Conservation (phyloP, 176 grass and related monocot genomes). For the Areca catechu region DNA sequence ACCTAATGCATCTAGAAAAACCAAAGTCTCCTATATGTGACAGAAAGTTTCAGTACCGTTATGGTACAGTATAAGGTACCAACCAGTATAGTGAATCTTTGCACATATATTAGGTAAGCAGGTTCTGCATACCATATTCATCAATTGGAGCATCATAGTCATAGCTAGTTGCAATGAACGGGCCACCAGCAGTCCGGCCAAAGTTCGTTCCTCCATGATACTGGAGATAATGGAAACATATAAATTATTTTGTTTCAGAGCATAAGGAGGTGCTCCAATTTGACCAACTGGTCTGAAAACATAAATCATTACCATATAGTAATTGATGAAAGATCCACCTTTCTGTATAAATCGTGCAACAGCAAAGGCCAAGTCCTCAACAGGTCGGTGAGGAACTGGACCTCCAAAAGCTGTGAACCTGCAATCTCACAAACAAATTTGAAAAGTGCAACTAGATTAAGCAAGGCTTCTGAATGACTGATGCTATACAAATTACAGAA, state of each 20-base stretch:
- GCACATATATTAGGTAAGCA: not conserved
- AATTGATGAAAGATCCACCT: conserved; percentile 90
- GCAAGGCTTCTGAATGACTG: no score
- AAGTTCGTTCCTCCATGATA: conserved; percentile 99
- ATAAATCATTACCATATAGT: conserved; percentile 72
- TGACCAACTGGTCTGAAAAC: not conserved
- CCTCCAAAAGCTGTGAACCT: conserved; percentile 86
- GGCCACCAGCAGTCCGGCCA: conserved; percentile 75
- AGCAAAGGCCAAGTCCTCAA: conserved; percentile 72
- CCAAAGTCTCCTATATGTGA: no score
- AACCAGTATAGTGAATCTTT: no score
- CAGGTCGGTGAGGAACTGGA: conserved; percentile 65
- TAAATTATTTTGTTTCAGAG: conserved; percentile 7
- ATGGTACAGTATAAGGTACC: no score
- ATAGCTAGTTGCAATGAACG: conserved; percentile 87
- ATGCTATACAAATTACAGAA: no score
- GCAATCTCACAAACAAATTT: not conserved
- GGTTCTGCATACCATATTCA: conserved; percentile 62
- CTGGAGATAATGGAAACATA: conserved; percentile 31
- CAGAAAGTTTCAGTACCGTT: no score
- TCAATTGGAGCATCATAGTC: conserved; percentile 93
- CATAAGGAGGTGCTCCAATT: conserved; percentile 1
- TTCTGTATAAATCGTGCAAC: conserved; percentile 84
- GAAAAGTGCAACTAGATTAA: no score
- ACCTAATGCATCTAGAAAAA: no score